These are phyloP conservation scores for Phylloporus arenicola DNA, from an alignment of 768 basidiomycete species.

Conservation along the genomic window DNA sequence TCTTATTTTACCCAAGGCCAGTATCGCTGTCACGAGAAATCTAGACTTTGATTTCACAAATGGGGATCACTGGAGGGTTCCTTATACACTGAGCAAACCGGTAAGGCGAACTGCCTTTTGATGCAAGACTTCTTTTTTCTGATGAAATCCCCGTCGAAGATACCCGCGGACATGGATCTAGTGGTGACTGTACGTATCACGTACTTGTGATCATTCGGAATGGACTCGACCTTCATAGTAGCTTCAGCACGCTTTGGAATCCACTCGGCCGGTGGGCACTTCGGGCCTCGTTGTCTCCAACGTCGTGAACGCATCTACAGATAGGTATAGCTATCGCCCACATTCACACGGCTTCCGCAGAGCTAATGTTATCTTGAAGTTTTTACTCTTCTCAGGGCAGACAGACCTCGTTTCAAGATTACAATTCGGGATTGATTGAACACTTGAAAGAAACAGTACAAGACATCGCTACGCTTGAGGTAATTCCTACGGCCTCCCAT, in stretches of 20 bases:
- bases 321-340: conserved; percentile 46
- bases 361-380: conserved; percentile 33
- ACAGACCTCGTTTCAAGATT: conserved; percentile 74
- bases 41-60: conserved; percentile 69
- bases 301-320: conserved; percentile 71
- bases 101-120: conserved; percentile 31
- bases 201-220: background rate
- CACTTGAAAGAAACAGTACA: conserved; percentile 44
- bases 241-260: conserved; percentile 43
- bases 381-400: conserved; percentile 87
- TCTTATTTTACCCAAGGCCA: conserved; percentile 63
- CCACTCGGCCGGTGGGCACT: conserved; percentile 39
- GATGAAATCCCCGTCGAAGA: conserved; percentile 32
- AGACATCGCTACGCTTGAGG: conserved; percentile 67
- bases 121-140: background rate
- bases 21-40: conserved; percentile 67
- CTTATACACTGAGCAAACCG: conserved; percentile 66
- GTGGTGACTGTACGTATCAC: conserved; percentile 41
- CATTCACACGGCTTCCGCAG: background rate
- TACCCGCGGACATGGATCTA: conserved; percentile 52
- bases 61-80: conserved; percentile 33
- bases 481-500: conserved; percentile 21
- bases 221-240: conserved; percentile 21
- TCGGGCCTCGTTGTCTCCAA: conserved; percentile 35
- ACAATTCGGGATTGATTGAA: conserved; percentile 60